Conservation (phyloP, 2,329 filamentous ascomycete genomes). For the Fusarium stilboides region DNA sequence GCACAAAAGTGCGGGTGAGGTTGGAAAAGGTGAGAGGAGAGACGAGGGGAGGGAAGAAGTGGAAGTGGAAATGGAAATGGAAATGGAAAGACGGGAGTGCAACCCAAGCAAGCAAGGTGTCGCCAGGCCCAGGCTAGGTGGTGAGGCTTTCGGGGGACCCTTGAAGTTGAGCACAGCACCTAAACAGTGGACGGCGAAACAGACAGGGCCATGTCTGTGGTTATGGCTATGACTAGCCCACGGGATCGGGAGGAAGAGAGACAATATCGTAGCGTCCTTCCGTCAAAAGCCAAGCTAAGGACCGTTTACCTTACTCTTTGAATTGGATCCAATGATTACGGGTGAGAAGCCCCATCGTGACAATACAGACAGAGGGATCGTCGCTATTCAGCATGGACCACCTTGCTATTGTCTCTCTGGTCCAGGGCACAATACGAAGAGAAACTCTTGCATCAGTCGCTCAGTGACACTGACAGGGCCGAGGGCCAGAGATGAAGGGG, state of each 20-base stretch:
- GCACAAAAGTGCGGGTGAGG: slow-evolving; percentile 41
- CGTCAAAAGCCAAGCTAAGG: background rate
- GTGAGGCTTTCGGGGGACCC: slow-evolving; percentile 36
- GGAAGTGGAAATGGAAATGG: slow-evolving; percentile 16
- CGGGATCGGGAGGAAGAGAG: background rate
- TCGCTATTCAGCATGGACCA: slow-evolving; percentile 26
- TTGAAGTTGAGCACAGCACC: slow-evolving; percentile 31
- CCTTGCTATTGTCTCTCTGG: slow-evolving; percentile 8
- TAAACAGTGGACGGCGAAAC: slow-evolving; percentile 13
- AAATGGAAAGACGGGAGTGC: slow-evolving; percentile 23
- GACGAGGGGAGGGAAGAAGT: slow-evolving; percentile 13
- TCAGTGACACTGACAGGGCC: slow-evolving; percentile 1
- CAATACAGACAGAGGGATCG: slow-evolving; percentile 22
- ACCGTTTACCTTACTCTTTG: background rate
- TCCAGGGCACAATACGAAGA: slow-evolving; percentile 13
- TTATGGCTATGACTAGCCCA: too few relatives aligned
- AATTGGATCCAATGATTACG: slow-evolving; percentile 26
- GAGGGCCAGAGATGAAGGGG: slow-evolving; percentile 40
- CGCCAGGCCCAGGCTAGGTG: slow-evolving; percentile 3
- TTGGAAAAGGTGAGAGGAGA: slow-evolving; percentile 21
- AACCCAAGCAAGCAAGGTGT: slow-evolving; percentile 4
- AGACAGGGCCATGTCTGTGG: too few relatives aligned
- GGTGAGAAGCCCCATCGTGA: slow-evolving; percentile 32
- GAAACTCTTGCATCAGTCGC: background rate
- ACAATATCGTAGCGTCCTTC: slow-evolving; percentile 8